Percentiles rank a stretch among this genome's conserved stretches.
These are phyloP conservation scores for Bothriochloa decipiens DNA, from an alignment of 176 grass and related monocot genomes.

Conservation along the genomic window DNA sequence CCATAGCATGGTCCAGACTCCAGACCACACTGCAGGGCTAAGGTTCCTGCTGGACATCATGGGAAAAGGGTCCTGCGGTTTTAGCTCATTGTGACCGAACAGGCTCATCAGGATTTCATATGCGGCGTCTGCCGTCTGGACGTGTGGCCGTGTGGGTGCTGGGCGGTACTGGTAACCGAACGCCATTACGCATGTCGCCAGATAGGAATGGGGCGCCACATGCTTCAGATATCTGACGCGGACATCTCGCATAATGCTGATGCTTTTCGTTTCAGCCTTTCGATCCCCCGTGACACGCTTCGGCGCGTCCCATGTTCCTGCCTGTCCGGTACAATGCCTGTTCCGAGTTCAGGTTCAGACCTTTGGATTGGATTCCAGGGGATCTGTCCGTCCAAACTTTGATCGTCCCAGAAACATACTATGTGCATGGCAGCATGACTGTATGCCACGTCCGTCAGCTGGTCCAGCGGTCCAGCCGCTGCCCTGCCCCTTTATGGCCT, in stretches of 20 bases:
- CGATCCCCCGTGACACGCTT: slow-evolving; percentile 23
- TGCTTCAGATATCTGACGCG: slow-evolving; percentile 31
- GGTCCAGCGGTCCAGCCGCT: slow-evolving; percentile 43
- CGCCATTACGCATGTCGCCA: background rate
- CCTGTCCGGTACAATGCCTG: background rate
- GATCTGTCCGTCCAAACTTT: slow-evolving; percentile 16
- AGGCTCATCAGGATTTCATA: slow-evolving; percentile 1
- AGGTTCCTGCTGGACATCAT: background rate
- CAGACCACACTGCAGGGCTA: slow-evolving; percentile 6
- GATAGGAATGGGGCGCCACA: slow-evolving; percentile 17
- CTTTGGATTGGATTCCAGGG: background rate
- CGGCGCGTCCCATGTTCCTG: background rate
- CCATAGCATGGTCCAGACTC: slow-evolving; percentile 44
- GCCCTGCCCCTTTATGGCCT: background rate
- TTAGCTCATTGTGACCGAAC: background rate
- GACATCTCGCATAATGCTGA: background rate
- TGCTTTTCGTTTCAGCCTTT: background rate
- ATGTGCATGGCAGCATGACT: slow-evolving; percentile 19
- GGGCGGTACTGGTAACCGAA: background rate
- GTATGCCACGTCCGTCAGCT: slow-evolving; percentile 26
- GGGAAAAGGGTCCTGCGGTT: background rate
- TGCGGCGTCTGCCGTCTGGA: background rate
- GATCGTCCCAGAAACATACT: background rate
- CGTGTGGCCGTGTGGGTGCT: too few relatives aligned
- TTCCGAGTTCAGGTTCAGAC: background rate